phyloP scores from a whole-genome alignment of 179 eudicot species.

The Silene coronaria region DNA sequence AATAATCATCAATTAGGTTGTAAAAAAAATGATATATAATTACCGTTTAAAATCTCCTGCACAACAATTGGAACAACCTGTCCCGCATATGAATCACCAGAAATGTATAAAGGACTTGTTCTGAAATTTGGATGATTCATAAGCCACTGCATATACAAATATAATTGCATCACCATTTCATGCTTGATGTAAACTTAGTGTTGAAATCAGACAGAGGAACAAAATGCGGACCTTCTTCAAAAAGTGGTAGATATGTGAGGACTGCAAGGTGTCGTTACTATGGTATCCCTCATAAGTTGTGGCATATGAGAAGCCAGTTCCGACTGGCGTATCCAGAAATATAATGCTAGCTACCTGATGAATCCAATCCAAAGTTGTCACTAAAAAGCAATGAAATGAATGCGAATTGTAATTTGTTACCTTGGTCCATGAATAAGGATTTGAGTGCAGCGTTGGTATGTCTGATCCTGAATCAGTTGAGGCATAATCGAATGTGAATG shows the following conservation, averaged over 20 bases:
- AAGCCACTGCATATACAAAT: conserved; percentile 25
- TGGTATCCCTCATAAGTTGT: conserved; percentile 26
- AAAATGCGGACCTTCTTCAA: conserved; percentile 26
- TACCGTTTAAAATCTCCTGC: conserved; percentile 23
- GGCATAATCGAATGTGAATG: conserved; percentile 5
- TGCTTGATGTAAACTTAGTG: no score
- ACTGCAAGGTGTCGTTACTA: conserved; percentile 4
- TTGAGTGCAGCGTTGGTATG: conserved; percentile 9
- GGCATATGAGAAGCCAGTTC: conserved; percentile 53
- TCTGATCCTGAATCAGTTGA: not conserved
- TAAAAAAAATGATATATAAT: not conserved
- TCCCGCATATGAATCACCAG: conserved; percentile 28
- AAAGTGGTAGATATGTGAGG: conserved; percentile 20
- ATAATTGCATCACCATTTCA: no score
- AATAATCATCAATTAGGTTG: no score
- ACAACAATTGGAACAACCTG: conserved; percentile 19
- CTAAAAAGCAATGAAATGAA: no score
- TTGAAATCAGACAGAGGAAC: not conserved
- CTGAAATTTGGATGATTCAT: conserved; percentile 14
- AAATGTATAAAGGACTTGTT: conserved; percentile 19
- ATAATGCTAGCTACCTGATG: conserved; percentile 38
- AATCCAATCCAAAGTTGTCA: not conserved
- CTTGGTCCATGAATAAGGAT: conserved; percentile 24
- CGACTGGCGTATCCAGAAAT: conserved; percentile 46
- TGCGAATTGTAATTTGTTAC: not conserved